Evolutionary conservation across 108 stramenopile genomes (phyloP), one percentile per base, ranked within the genome.

Genomic region (Phaeodactylum tricornutum): DNA sequence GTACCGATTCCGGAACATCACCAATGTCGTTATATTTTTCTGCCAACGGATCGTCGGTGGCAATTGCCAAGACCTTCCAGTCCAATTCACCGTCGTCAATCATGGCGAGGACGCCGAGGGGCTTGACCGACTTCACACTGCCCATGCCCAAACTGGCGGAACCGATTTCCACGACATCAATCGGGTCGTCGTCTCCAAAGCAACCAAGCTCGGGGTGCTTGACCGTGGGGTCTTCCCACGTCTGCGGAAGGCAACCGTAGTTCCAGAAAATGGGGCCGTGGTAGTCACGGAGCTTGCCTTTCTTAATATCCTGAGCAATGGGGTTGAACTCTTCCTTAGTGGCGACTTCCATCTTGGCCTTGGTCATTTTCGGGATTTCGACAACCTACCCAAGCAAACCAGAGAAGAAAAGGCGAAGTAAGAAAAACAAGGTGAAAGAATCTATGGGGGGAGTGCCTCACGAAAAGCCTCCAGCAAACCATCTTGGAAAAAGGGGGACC

Each of bases 61-160:
- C 75, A 54, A 99, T 74, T 50, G 87, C 94, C 50, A 99, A 63
- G 43, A 96, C 84, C 89, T 99, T 99, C 99, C 99, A 99, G 77
- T 99, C 99, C 62, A 98, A 77, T 74, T 99, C 99, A 30, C 99
- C 99, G 62, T 98, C 96, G 55, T 99, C 99, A 68, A 99, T 98
- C 99, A 99, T 98, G 68, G 96, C 99, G 43, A 99, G 65, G 40
- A 95, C 91, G 39, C 99, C 99, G 23, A 99, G 72, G 4, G 91
- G 72, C 81, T 97, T 97, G 62, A 98, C 95, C 50, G 77, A 72
- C 42, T 77, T 78, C 48, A 99, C 93, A 40, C 87, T 45, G 54
- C 98, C 96, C 81, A 81, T 77, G 19, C 51, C 61, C 30, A 91
- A 58, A 14, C 82, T 57, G 29, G 64, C 57, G 25, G 75, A 72